Evolutionary conservation across 345 rosid genomes (phyloP).

Genomic region (Salix suchowensis): DNA sequence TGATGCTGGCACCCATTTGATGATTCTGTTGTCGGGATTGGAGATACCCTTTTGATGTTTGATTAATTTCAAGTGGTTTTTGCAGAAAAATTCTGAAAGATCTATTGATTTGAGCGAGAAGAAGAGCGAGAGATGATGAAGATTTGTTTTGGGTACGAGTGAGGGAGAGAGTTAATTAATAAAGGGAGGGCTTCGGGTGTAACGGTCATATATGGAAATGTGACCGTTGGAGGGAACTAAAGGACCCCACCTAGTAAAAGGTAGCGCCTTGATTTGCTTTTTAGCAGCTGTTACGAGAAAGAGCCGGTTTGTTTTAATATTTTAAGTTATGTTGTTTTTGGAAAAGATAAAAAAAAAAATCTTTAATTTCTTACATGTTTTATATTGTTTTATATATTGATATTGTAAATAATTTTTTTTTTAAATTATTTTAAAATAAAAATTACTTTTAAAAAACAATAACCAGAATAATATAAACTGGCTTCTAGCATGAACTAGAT

Average conservation of each 20-base stretch:
- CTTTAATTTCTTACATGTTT: no score
- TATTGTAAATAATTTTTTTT: no score
- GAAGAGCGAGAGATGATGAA: not conserved
- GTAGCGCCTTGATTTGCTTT: not conserved
- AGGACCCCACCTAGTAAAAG: no score
- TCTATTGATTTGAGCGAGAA: not conserved
- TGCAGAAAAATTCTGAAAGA: not conserved
- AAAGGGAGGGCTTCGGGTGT: not conserved
- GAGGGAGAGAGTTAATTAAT: not conserved
- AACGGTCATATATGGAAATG: constrained; percentile 1
- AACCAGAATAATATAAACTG: no score
- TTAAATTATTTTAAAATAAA: no score
- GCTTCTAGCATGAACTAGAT: no score
- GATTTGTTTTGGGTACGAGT: not conserved
- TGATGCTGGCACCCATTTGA: constrained; percentile 30
- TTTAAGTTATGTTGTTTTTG: no score
- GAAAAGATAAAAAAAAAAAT: no score
- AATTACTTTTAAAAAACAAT: no score
- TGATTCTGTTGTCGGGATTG: not conserved
- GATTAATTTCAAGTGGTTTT: not conserved
- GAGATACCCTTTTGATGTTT: not conserved
- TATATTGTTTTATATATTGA: no score
- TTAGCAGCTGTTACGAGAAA: not conserved
- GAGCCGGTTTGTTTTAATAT: no score
- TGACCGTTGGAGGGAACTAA: not conserved